Percentiles rank a stretch among this genome's conserved stretches.
Evolutionary conservation across 2,329 filamentous ascomycete species (phyloP).

Genomic region (Diaporthe citrichinensis): DNA sequence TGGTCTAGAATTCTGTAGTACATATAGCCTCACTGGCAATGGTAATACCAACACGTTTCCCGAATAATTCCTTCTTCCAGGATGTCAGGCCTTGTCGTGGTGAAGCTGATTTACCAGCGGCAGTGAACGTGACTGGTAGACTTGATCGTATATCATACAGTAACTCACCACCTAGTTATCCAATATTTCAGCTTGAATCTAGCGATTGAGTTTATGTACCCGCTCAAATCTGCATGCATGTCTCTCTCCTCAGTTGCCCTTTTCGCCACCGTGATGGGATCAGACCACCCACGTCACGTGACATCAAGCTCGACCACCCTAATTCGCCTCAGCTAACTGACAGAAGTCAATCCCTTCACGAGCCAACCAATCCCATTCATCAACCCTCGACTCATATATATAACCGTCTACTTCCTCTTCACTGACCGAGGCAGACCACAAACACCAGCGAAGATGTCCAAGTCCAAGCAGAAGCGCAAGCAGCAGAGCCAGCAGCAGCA

Average conservation of each 20-base stretch:
- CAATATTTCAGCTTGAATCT: too few relatives aligned
- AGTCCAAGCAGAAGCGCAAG: slow-evolving; percentile 41
- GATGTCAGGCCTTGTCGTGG: not conserved
- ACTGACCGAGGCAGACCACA: not conserved
- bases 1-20: not conserved
- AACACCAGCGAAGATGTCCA: slow-evolving; percentile 23
- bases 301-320: not conserved
- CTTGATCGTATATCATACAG: too few relatives aligned
- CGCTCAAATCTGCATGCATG: not conserved
- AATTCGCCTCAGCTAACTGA: not conserved
- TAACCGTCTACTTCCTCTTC: not conserved
- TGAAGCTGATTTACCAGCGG: not conserved
- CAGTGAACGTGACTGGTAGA: not conserved
- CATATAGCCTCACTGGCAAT: not conserved
- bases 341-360: not conserved
- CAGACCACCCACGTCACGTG: slow-evolving; percentile 24
- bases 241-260: not conserved
- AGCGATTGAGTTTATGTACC: not conserved
- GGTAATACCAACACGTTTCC: not conserved
- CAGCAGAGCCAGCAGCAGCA: slow-evolving; percentile 36
- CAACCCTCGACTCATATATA: not conserved
- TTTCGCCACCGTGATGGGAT: slow-evolving; percentile 19
- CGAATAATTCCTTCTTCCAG: not conserved
- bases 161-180: too few relatives aligned
- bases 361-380: not conserved